These are phyloP conservation scores for Amesomyces nigricolor DNA, from an alignment of 2,329 filamentous ascomycete species.

Conservation along the genomic window DNA sequence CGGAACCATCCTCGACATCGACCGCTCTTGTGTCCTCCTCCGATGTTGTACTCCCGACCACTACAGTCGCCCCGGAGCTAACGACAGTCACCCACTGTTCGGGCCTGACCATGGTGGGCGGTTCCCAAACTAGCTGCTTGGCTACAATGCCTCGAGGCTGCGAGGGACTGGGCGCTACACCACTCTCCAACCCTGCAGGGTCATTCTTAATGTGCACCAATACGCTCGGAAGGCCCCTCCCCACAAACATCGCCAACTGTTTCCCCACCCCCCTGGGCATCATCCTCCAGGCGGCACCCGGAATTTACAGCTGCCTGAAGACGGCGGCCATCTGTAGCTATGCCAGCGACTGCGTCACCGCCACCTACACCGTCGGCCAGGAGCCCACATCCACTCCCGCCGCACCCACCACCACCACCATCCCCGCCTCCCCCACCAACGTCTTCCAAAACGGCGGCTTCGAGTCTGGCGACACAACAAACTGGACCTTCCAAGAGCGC, in stretches of 20 bases:
- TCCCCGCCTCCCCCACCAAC: background rate
- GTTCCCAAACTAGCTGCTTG: background rate
- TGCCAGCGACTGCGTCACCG: background rate
- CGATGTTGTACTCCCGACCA: background rate
- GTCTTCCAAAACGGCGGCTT: background rate
- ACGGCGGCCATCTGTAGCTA: background rate
- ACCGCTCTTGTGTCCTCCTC: too few species aligned
- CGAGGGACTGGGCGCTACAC: background rate
- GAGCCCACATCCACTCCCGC: too few species aligned
- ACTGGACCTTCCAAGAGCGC: background rate
- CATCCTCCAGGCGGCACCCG: background rate
- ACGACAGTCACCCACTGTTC: background rate
- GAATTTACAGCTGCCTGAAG: background rate
- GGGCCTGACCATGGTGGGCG: background rate
- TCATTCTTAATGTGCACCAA: background rate
- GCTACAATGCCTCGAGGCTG: background rate
- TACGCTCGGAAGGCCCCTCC: too few species aligned
- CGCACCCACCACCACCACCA: background rate
- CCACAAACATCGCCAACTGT: background rate
- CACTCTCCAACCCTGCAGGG: background rate
- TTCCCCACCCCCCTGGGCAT: background rate
- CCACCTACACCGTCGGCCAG: background rate
- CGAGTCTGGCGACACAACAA: background rate
- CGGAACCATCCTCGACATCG: too few species aligned
- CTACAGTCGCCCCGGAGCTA: background rate